Evolutionary conservation across 148 eudicot species (phyloP).

Genomic region (Rhododendron vialii): DNA sequence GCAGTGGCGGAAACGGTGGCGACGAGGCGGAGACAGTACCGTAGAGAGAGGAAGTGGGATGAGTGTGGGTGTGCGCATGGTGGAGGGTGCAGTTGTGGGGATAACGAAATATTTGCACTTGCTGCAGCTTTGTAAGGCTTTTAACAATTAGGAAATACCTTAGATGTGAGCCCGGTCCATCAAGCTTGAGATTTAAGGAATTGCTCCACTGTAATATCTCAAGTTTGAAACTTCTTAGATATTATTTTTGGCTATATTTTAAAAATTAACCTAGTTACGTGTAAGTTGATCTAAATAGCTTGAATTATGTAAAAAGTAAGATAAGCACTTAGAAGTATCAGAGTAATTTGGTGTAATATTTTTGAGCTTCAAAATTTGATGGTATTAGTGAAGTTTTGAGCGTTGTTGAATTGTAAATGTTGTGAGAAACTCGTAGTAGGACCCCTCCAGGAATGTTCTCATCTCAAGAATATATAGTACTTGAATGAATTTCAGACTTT

Average conservation of each 20-base stretch:
- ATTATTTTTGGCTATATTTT: no score
- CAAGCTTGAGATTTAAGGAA: no score
- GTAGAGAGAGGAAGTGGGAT: conserved; percentile 6
- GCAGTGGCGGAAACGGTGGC: neutral
- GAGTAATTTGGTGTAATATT: neutral
- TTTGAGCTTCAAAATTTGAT: neutral
- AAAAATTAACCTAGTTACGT: neutral
- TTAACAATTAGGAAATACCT: neutral
- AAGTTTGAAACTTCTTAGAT: no score
- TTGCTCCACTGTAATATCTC: no score
- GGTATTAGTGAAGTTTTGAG: neutral
- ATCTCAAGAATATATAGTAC: neutral
- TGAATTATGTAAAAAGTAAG: neutral
- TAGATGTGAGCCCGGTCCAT: no score
- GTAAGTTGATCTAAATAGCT: neutral
- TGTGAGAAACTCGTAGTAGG: neutral
- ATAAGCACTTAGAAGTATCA: neutral
- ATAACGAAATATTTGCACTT: conserved; percentile 28
- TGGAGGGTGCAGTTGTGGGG: conserved; percentile 16
- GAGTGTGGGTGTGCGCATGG: conserved; percentile 45
- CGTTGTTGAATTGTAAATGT: neutral
- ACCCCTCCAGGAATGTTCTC: neutral
- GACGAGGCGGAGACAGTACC: conserved; percentile 10
- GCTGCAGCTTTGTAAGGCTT: conserved; percentile 28
- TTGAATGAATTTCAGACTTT: neutral